Base-by-base conservation (phyloP, 2,329 filamentous ascomycete genomes). In the Cordyceps cicadae region DNA sequence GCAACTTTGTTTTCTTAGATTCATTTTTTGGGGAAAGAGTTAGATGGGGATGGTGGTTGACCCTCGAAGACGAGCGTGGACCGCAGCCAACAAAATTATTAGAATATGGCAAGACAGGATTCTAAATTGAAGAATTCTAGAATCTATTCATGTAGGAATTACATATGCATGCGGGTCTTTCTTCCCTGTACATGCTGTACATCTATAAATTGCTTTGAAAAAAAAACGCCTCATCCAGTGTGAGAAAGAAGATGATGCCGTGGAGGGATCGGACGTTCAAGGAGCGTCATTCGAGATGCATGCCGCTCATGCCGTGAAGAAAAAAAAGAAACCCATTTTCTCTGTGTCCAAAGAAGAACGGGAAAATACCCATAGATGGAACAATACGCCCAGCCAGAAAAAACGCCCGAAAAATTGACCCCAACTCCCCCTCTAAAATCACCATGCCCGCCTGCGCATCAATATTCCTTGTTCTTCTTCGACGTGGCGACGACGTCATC, bases 401-500 rank as follows among this genome's bases (percentile, higher is more conserved):
- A 41, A 26, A 59, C 46, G 48, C 41, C 54, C 1, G n/a, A 37
- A 52, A 59, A 19, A 26, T 11, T 14, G 5, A 11, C 17, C n/a
- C 7, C 52, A 24, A 41, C 6, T 29, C 32, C 9, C 9, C 15
- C 14, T 17, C 29, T 32, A n/a, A n/a, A 48, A 19, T n/a, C 24
- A 19, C 9, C 24, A 29, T n/a, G n/a, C 54, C 17, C 49, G 7
- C 3, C 37, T 34, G 12, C 12, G 34, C 39, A 54, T 53, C 3
- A 48, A 26, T 41, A 9, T 2, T 59, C 57, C 5, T 54, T 54
- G n/a, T 29, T 57, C 49, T 54, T 59, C 62, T 66, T 67, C 60
- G 71, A 70, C 5, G 62, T 63, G 37, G 67, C 67, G 52, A 67
- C 70, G 2, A 79, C 82, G 49, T 82, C 79, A 29, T 81, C 77